Percentiles rank a stretch among this genome's conserved stretches.
Conservation (phyloP, 2,329 filamentous ascomycete species). For the Madurella fahalii region DNA sequence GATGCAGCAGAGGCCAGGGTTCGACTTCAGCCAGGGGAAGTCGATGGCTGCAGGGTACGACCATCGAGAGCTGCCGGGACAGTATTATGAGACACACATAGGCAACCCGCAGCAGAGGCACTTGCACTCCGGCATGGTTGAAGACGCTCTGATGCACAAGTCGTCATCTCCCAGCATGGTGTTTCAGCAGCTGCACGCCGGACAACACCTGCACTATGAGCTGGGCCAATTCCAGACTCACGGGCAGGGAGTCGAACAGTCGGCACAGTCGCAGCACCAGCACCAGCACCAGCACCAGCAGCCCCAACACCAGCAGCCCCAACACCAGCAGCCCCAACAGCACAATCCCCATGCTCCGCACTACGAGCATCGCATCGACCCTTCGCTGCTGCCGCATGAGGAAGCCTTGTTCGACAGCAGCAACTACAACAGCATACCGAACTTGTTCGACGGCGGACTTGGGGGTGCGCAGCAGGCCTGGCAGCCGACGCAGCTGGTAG, state of each 20-base stretch:
- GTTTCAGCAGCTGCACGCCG: conserved; percentile 17
- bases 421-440: conserved; percentile 12
- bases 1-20: conserved; percentile 29
- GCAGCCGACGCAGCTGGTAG: conserved; percentile 10
- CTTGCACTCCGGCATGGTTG: conserved; percentile 25
- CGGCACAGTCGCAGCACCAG: conserved; percentile 7
- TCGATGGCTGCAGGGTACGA: conserved; percentile 38
- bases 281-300: conserved; percentile 7
- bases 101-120: conserved; percentile 25
- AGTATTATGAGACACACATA: conserved; percentile 36
- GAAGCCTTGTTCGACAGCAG: conserved; percentile 22
- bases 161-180: conserved; percentile 33
- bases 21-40: conserved; percentile 36
- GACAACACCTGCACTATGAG: conserved; percentile 17
- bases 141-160: conserved; percentile 33
- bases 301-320: conserved; percentile 7
- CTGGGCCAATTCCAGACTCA: conserved; percentile 10
- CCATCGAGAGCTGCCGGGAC: conserved; percentile 28
- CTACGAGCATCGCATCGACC: conserved; percentile 30
- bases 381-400: conserved; percentile 26
- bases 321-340: conserved; percentile 8
- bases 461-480: conserved; percentile 16
- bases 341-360: conserved; percentile 15
- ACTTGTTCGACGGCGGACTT: conserved; percentile 12
- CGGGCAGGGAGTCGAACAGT: not conserved